Evolutionary conservation across 345 rosid species (phyloP).

Genomic region (Geranium rotundifolium): DNA sequence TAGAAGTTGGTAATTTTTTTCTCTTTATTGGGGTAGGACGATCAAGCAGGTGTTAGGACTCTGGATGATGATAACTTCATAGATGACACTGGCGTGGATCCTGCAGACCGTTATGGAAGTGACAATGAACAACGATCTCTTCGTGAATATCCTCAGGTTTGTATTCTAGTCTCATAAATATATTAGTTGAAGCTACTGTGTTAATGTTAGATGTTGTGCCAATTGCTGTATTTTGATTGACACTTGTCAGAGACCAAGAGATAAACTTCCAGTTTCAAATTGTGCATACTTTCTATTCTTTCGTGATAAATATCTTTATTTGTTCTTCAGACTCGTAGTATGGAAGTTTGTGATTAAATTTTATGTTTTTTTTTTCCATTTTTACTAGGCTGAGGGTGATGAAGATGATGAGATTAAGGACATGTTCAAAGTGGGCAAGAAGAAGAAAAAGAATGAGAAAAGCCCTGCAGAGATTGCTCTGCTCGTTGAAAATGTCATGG

Average conservation of each 20-base stretch:
- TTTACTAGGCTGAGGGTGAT: slow-evolving; percentile 69
- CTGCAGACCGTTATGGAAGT: slow-evolving; percentile 61
- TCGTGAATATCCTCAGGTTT: slow-evolving; percentile 71
- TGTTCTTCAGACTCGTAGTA: no score
- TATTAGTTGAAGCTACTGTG: no score
- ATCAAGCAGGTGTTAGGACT: slow-evolving; percentile 75
- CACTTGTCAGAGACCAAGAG: no score
- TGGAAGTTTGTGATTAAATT: background rate
- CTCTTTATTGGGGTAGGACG: slow-evolving; percentile 41
- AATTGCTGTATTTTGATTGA: no score
- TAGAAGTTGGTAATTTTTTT: background rate
- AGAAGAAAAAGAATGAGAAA: slow-evolving; percentile 71
- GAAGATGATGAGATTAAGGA: slow-evolving; percentile 81
- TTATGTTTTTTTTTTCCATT: background rate
- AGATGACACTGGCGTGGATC: slow-evolving; percentile 84
- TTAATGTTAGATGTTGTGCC: no score
- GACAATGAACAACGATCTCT: slow-evolving; percentile 51
- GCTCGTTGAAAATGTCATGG: slow-evolving; percentile 90
- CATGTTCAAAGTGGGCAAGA: slow-evolving; percentile 81
- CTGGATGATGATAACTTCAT: slow-evolving; percentile 93
- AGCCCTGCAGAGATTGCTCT: slow-evolving; percentile 86
- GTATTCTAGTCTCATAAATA: no score
- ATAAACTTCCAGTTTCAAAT: no score
- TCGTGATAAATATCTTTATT: no score
- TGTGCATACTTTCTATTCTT: no score